phyloP scores from a whole-genome alignment of 2,329 filamentous ascomycete species.

The Colletotrichum shisoi region DNA sequence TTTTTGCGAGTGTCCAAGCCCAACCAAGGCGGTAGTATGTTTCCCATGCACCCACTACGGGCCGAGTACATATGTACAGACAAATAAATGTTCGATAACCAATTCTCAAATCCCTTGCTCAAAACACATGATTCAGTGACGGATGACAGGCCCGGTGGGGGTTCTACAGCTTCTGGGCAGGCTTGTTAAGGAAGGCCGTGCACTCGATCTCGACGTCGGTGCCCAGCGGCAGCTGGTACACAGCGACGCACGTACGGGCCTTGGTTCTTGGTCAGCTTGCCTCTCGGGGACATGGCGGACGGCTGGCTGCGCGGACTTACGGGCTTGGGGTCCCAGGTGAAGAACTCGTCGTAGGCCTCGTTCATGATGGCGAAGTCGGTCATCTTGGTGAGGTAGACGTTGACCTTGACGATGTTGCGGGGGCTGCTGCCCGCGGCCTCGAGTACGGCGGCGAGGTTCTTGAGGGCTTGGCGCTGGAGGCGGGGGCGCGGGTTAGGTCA shows the following conservation, averaged over 20 bases:
- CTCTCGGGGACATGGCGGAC: background rate
- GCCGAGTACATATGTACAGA: constrained; percentile 3
- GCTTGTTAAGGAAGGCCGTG: constrained; percentile 50
- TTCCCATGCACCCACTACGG: background rate
- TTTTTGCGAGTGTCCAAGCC: background rate
- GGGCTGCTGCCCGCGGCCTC: constrained; percentile 66
- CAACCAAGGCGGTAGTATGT: background rate
- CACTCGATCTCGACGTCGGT: constrained; percentile 80
- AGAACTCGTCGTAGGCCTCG: constrained; percentile 62
- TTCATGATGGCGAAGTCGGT: constrained; percentile 68
- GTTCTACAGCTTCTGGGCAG: constrained; percentile 32
- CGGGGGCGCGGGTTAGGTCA: constrained; percentile 11
- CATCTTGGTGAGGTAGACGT: constrained; percentile 72
- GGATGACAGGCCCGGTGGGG: too few species aligned
- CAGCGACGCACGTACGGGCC: constrained; percentile 73
- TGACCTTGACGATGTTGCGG: constrained; percentile 71
- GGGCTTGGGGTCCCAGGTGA: constrained; percentile 56
- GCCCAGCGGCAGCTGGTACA: constrained; percentile 73
- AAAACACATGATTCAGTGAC: background rate
- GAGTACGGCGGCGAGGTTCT: constrained; percentile 67
- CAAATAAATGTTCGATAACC: background rate
- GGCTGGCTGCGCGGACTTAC: constrained; percentile 46
- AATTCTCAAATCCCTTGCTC: background rate
- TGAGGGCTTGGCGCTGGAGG: constrained; percentile 61
- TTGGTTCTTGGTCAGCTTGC: constrained; percentile 38